Conservation (phyloP, 257 asterid species). For the Solanum pinnatisectum region DNA sequence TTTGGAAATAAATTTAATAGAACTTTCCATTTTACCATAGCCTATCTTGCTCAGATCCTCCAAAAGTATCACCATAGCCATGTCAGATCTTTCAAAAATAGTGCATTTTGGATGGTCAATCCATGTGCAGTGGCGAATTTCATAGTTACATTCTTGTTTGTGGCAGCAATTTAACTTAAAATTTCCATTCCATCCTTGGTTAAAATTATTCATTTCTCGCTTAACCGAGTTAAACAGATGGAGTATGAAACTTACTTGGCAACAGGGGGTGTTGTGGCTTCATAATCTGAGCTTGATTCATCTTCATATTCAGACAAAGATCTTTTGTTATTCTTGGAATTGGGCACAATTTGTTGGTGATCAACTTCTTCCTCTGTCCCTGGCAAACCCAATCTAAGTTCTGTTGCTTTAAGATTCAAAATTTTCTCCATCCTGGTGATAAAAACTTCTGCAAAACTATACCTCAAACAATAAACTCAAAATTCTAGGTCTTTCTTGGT, state of each 20-base stretch:
- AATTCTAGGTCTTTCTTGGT: slow-evolving; percentile 14
- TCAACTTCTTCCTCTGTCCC: slow-evolving; percentile 30
- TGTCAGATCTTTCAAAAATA: neutral
- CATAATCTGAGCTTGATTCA: neutral
- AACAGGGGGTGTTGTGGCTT: slow-evolving; percentile 6
- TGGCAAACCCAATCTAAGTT: slow-evolving; percentile 47
- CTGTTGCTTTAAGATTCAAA: slow-evolving; percentile 41
- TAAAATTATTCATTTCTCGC: neutral
- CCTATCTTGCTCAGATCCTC: no score
- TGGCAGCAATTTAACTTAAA: neutral
- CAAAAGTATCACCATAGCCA: neutral
- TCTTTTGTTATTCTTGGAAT: slow-evolving; percentile 31
- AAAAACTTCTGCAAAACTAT: neutral
- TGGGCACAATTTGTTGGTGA: slow-evolving; percentile 13
- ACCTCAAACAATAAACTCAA: neutral
- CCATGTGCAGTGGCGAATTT: neutral
- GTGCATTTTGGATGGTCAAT: neutral
- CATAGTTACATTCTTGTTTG: neutral
- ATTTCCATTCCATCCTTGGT: neutral
- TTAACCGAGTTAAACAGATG: neutral
- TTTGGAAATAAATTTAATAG: no score
- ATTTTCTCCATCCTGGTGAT: slow-evolving; percentile 3
- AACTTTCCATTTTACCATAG: no score
- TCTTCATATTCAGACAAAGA: slow-evolving; percentile 25
- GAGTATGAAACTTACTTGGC: slow-evolving; percentile 33